Evolutionary conservation across 768 basidiomycete genomes (phyloP), one percentile per base, ranked within the genome.

Genomic region (Lentinus tigrinus): DNA sequence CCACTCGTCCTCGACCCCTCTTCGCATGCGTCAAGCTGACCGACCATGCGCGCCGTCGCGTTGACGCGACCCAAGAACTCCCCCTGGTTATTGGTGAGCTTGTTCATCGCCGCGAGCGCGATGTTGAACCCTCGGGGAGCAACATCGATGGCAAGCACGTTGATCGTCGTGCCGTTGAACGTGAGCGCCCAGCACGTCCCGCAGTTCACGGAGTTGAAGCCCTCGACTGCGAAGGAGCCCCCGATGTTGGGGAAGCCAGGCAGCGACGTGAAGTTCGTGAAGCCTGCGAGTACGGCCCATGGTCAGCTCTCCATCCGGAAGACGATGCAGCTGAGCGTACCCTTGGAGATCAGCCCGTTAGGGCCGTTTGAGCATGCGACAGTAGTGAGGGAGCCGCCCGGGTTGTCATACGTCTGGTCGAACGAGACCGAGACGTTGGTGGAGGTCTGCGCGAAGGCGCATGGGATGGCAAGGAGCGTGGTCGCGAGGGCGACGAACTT

Each of bases 161-260:
- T 77, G 67, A 85, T 74, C 48, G 66, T 76, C 47, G 58, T 75
- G 19, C 74, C 73, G 4, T 73, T 74, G 67, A 77, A 85, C 2
- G 78, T 78, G 59, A 87, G 65, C 53, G 74, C 53, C 83, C 83
- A 88, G 69, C 87, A 87, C n/a, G 77, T 76, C 1, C 84, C 83
- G 60, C 85, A 88, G 38, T 74, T 72, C 1, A 69, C 60, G 1
- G 84, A 85, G 64, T 82, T 75, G 70, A 72, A 86, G 34, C 76
- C 78, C 7, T 68, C 68, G 52, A 87, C 73, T 38, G 77, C 81
- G n/a, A 75, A 72, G 1, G 75, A 79, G 0, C 80, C 85, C 19
- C 83, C 84, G 64, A 88, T 82, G 67, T 73, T 65, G 1, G 86
- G 84, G 74, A 85, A 88, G 36, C 69, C 70, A 1, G 85, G 84